Percentiles rank a stretch among this genome's conserved stretches.
phyloP scores from a whole-genome alignment of 352 stramenopile genomes.

The Pythium guiyangense region DNA sequence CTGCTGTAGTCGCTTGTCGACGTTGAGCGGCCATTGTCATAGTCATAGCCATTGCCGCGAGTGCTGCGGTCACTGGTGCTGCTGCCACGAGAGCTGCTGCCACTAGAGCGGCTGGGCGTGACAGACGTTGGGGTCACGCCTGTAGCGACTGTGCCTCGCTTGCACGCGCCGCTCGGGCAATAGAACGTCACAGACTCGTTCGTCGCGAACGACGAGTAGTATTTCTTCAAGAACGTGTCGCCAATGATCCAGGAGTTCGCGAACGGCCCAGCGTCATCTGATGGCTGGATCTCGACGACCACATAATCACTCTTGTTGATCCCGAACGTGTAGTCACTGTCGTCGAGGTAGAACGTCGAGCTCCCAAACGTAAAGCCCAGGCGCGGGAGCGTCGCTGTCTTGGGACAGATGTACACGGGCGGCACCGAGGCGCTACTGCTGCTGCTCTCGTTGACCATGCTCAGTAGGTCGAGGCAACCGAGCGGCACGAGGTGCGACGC shows the following conservation, averaged over 20 bases:
- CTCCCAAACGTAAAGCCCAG: slow-evolving; percentile 51
- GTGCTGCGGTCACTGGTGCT: background rate
- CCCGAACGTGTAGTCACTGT: slow-evolving; percentile 42
- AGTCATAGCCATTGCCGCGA: too few relatives aligned
- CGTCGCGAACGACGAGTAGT: slow-evolving; percentile 67
- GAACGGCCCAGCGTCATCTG: slow-evolving; percentile 5
- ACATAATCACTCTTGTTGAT: slow-evolving; percentile 24
- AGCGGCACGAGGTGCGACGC: slow-evolving; percentile 5
- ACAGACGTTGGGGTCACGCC: too few relatives aligned
- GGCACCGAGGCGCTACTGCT: too few relatives aligned
- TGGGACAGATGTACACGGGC: slow-evolving; percentile 63
- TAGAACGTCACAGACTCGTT: too few relatives aligned
- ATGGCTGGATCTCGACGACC: slow-evolving; percentile 36
- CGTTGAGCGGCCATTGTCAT: background rate
- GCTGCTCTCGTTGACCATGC: slow-evolving; percentile 6
- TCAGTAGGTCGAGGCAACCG: slow-evolving; percentile 4
- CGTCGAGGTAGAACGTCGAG: slow-evolving; percentile 59
- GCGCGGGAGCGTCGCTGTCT: slow-evolving; percentile 34
- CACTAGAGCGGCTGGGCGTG: too few relatives aligned
- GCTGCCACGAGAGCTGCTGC: slow-evolving; percentile 8
- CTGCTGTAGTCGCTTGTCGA: background rate
- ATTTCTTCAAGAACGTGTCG: slow-evolving; percentile 73
- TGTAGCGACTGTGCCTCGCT: too few relatives aligned
- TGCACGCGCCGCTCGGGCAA: too few relatives aligned
- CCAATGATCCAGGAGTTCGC: slow-evolving; percentile 71